phyloP scores from a whole-genome alignment of 2,329 filamentous ascomycete species.

The Diaporthe sp. region DNA sequence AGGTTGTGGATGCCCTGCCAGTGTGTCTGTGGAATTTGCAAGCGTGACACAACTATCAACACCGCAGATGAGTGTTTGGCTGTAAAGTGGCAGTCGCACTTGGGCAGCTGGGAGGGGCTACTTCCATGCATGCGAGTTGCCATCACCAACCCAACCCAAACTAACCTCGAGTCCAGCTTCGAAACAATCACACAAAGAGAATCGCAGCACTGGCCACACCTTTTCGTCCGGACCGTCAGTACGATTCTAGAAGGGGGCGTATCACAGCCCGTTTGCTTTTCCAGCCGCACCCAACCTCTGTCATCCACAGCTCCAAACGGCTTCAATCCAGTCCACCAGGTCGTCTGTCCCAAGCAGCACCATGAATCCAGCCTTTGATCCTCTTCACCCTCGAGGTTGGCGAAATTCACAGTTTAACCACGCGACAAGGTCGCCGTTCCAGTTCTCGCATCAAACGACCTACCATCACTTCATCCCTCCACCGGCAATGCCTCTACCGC shows the following conservation, averaged over 20 bases:
- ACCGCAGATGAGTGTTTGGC: neutral
- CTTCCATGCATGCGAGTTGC: neutral
- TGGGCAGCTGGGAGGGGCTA: neutral
- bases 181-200: conserved; percentile 1
- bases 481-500: neutral
- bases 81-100: neutral
- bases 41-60: neutral
- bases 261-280: neutral
- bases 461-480: neutral
- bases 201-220: neutral
- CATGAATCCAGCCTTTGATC: conserved; percentile 2
- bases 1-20: neutral
- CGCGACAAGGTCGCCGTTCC: neutral
- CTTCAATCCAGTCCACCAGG: neutral
- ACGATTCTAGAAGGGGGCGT: neutral
- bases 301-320: neutral
- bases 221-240: neutral
- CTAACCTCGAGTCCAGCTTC: conserved; percentile 14
- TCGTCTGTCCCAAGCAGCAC: neutral
- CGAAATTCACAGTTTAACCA: neutral
- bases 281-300: neutral
- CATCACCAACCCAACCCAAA: neutral
- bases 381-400: neutral
- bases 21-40: neutral
- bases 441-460: neutral